These are phyloP conservation scores for Ormosia semicastrata DNA, from an alignment of 306 rosid species.

Conservation along the genomic window DNA sequence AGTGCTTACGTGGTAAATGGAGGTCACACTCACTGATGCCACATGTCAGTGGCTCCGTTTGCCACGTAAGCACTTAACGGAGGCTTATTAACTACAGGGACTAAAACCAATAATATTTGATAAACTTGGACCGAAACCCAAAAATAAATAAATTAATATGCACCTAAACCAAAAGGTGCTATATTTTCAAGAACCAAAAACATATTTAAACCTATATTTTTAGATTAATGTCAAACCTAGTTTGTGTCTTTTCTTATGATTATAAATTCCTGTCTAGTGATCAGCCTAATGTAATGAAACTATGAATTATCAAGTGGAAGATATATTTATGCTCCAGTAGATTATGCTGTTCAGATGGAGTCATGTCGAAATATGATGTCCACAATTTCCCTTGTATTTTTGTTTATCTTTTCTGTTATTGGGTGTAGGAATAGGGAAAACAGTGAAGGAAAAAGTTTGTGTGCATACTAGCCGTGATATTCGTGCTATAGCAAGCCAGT, in stretches of 20 bases:
- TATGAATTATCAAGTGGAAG: slow-evolving; percentile 17
- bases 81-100: too few relatives aligned
- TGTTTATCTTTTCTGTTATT: slow-evolving; percentile 32
- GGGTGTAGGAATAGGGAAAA: slow-evolving; percentile 89
- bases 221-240: slow-evolving; percentile 8
- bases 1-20: too few relatives aligned
- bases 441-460: slow-evolving; percentile 98
- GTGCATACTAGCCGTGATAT: slow-evolving; percentile 99
- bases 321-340: slow-evolving; percentile 6
- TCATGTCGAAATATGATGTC: slow-evolving; percentile 12
- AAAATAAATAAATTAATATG: too few relatives aligned
- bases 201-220: neutral
- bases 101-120: too few relatives aligned
- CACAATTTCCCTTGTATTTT: slow-evolving; percentile 10
- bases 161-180: too few relatives aligned
- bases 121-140: too few relatives aligned
- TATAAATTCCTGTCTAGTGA: slow-evolving; percentile 7
- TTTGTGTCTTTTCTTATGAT: slow-evolving; percentile 3
- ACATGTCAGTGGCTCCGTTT: too few relatives aligned
- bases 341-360: slow-evolving; percentile 9
- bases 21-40: too few relatives aligned
- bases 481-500: slow-evolving; percentile 97
- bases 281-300: neutral
- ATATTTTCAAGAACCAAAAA: too few relatives aligned
- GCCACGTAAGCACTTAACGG: too few relatives aligned